Evolutionary conservation across 2,329 filamentous ascomycete species (phyloP).

Genomic region (Periconia macrospinosa): DNA sequence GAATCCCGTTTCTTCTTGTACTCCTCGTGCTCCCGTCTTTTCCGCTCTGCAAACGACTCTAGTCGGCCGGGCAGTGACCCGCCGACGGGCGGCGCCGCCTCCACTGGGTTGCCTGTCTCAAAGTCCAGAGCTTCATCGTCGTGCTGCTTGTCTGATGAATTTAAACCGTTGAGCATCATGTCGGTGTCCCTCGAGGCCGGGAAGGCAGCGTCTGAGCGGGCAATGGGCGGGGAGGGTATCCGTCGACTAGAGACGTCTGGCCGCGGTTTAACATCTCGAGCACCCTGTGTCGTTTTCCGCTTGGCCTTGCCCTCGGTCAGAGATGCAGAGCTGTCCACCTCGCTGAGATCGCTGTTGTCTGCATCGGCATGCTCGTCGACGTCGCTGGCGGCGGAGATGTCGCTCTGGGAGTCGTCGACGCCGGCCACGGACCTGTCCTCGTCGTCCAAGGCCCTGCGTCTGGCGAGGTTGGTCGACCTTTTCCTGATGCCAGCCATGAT

Average conservation of each 20-base stretch:
- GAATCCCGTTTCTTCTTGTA: slow-evolving; percentile 85
- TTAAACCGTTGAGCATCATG: slow-evolving; percentile 63
- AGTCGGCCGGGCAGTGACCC: slow-evolving; percentile 38
- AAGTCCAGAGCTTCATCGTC: slow-evolving; percentile 54
- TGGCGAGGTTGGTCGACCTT: slow-evolving; percentile 37
- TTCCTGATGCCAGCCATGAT: slow-evolving; percentile 43
- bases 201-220: slow-evolving; percentile 43
- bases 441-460: slow-evolving; percentile 44
- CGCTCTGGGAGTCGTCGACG: slow-evolving; percentile 66
- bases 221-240: slow-evolving; percentile 37
- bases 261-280: slow-evolving; percentile 34
- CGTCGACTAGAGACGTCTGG: slow-evolving; percentile 30
- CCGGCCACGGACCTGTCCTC: slow-evolving; percentile 48
- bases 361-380: slow-evolving; percentile 61
- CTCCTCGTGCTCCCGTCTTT: slow-evolving; percentile 85
- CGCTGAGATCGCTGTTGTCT: slow-evolving; percentile 62
- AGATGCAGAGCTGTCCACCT: slow-evolving; percentile 48
- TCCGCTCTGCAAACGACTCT: slow-evolving; percentile 67
- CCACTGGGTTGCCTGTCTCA: slow-evolving; percentile 45
- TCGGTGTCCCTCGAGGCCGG: slow-evolving; percentile 58
- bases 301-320: slow-evolving; percentile 41
- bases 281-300: slow-evolving; percentile 29
- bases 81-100: slow-evolving; percentile 45
- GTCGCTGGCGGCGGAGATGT: slow-evolving; percentile 60
- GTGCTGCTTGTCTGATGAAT: slow-evolving; percentile 47